Evolutionary conservation across 768 basidiomycete species (phyloP), one percentile per base, ranked within the genome.

Genomic region (Leucocoprinus leucothites): DNA sequence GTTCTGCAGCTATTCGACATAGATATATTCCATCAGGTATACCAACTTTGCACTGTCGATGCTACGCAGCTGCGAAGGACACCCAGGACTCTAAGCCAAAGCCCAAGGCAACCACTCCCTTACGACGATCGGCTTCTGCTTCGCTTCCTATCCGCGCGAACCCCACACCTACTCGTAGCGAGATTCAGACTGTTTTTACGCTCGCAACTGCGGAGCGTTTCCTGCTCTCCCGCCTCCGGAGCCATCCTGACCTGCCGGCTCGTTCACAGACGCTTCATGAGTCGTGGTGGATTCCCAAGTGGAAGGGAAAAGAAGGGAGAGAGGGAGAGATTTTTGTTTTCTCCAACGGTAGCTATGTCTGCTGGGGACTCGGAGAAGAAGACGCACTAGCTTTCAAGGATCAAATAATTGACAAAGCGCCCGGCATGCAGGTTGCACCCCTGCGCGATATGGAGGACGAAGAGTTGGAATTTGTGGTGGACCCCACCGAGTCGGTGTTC

Each of bases 281-380:
- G 49, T 78, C 87, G 7, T 87, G 84, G 80, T 92, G 89, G 88
- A 74, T 91, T 21, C 86, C 89, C 31, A 78, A 76, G 56, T 91
- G 87, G 84, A 44, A 40, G 14, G 81, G 80, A 0, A 65, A 72
- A 19, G 66, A 74, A 21, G 82, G 75, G 18, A 71, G 72, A 54
- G 77, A 84, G 53, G 94, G 93, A 14, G 94, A 97, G 67, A 74
- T 94, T 9, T 96, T 95, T 67, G 79, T 97, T 11, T 97, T 97
- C 66, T 78, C 81, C 18, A 93, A 91, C 60, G 94, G 94, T 2
- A 90, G 84, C 60, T 87, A 93, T 56, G 94, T 97, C 5, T 92
- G 86, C 61, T 97, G 94, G 94, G 93, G 92, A 4, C 69, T 94
- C 51, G 81, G 76, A 13, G 91, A 94, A 67, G 77, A 77, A 8